Percentiles rank a stretch among this genome's conserved stretches.
Evolutionary conservation across 495 filamentous ascomycete genomes (phyloP).

Genomic region (Aspergillus haitiensis): DNA sequence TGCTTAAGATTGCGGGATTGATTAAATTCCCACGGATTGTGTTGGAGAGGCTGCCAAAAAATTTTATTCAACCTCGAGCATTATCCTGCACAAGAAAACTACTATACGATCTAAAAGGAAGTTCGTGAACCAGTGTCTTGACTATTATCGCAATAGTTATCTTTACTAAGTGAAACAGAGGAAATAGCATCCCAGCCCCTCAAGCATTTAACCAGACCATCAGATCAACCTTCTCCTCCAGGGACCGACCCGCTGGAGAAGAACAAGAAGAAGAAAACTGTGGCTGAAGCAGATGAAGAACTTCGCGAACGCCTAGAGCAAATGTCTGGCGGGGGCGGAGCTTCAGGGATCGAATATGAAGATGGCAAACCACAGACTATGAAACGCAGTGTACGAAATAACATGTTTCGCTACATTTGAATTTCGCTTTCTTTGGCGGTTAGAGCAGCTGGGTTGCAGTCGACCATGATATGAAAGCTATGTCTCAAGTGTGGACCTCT

Average conservation of each 20-base stretch:
- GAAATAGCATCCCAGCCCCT: neutral
- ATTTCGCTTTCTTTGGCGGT: neutral
- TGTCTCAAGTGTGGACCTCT: too few relatives aligned
- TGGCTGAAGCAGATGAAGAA: conserved; percentile 66
- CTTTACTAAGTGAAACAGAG: neutral
- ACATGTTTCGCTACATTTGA: conserved; percentile 75
- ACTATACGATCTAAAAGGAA: neutral
- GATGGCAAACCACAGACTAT: conserved; percentile 72
- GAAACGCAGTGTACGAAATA: conserved; percentile 74
- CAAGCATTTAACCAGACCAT: neutral
- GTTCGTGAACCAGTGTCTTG: neutral
- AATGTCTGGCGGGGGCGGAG: conserved; percentile 72
- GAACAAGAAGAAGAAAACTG: conserved; percentile 44
- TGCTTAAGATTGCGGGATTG: too few relatives aligned
- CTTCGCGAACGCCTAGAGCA: conserved; percentile 64
- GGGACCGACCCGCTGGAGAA: conserved; percentile 8
- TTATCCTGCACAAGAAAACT: neutral
- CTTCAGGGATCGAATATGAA: conserved; percentile 76
- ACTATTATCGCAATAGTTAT: neutral
- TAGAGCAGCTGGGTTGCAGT: neutral
- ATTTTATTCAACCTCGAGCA: neutral
- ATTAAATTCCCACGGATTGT: too few relatives aligned
- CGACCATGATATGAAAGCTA: too few relatives aligned
- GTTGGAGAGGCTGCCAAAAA: neutral
- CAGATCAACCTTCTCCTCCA: conserved; percentile 4